phyloP scores from a whole-genome alignment of 208 protist species.

The Angomonas ambiguus region DNA sequence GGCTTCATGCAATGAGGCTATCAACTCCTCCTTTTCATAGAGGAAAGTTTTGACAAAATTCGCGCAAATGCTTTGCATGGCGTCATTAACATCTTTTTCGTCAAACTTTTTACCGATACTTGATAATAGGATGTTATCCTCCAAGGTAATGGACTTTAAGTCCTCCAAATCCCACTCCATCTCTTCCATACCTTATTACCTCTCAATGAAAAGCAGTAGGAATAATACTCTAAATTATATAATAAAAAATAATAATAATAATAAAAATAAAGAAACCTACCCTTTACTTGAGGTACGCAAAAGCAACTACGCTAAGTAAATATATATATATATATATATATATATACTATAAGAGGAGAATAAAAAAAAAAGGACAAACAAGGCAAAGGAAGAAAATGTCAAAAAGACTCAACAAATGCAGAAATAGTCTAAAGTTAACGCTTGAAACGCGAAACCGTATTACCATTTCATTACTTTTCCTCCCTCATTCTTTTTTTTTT shows the following conservation, averaged over 20 bases:
- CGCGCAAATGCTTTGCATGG: constrained; percentile 51
- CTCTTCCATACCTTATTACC: constrained; percentile 13
- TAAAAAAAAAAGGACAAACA: neutral
- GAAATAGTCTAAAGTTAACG: neutral
- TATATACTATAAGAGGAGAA: too few relatives aligned
- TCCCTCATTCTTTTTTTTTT: neutral
- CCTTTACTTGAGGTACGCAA: too few relatives aligned
- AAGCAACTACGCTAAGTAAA: too few relatives aligned
- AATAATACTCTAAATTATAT: neutral
- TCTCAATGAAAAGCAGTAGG: neutral
- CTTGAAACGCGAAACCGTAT: neutral
- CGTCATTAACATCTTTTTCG: constrained; percentile 26
- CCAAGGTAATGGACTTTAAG: constrained; percentile 47
- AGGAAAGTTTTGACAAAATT: constrained; percentile 69
- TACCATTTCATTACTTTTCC: neutral
- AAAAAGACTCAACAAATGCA: neutral
- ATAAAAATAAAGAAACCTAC: neutral
- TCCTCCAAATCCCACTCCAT: constrained; percentile 52
- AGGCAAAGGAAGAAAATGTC: neutral
- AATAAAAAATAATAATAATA: too few relatives aligned
- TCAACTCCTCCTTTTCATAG: constrained; percentile 35
- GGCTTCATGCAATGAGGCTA: constrained; percentile 54
- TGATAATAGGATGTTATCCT: constrained; percentile 42
- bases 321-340: too few relatives aligned
- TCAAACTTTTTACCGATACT: constrained; percentile 35